Base-by-base conservation (phyloP, 495 filamentous ascomycete species). In the Penicillium subrubescens region DNA sequence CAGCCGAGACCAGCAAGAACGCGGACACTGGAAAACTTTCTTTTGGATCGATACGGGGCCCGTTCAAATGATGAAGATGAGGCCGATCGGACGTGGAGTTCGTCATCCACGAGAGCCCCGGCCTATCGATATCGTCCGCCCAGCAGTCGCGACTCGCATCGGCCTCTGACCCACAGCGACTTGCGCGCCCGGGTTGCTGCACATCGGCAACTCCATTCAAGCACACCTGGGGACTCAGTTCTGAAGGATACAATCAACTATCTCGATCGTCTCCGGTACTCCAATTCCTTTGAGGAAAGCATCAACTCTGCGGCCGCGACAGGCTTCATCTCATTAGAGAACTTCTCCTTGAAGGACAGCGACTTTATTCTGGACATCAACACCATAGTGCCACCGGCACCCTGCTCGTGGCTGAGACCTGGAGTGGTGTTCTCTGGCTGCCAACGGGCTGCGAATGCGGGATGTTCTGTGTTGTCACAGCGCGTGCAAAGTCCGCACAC, bases 241-340 rank as follows among this genome's bases (percentile, higher is more conserved):
- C 67, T 91, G 17, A 88, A 89, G 66, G 81, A 88, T 53, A 84
- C 83, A 5, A 87, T 92, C 67, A 83, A 82, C 64, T 91, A 90
- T 67, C 80, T 92, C 14, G 86, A 86, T 46, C 77, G 80, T 48
- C 70, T 92, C 63, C 86, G 88, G 10, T 78, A 79, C 61, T 87
- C 84, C 11, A 81, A 71, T 51, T 81, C 81, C 15, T 77, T 82
- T 31, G 81, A 88, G 57, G 87, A 90, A 62, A 84, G 83, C 61
- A 71, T 87, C 25, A 79, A 74, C 17, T 79, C 79, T 7, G 87
- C 86, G 12, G 64, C 82, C 53, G 68, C 81, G 69, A 70, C 83
- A 73, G 75, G 83, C 51, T 80, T 85, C 65, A 79, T 84, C 59
- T 74, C 75, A 53, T 56, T 75, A 15, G 80, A 79, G 29, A 72